phyloP scores from a whole-genome alignment of 169 alveolate genomes.

The Plasmodium yoelii region DNA sequence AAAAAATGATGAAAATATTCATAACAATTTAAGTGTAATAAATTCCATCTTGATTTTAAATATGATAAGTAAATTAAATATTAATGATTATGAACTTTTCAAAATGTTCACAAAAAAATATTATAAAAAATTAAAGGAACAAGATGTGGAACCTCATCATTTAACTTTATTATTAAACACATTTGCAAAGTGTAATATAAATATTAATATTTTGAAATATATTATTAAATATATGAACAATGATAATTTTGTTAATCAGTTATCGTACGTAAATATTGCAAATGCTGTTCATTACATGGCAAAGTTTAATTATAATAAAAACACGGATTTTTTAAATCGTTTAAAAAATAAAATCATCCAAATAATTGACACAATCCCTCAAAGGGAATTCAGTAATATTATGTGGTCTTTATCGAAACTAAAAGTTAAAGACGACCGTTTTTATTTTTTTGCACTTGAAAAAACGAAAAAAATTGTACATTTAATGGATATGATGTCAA shows the following conservation, averaged over 20 bases:
- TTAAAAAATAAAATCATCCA: conserved; percentile 52
- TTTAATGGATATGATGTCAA: conserved; percentile 68
- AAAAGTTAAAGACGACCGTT: conserved; percentile 40
- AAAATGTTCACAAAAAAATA: conserved; percentile 71
- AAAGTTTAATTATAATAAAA: conserved; percentile 59
- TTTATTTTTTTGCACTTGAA: conserved; percentile 30
- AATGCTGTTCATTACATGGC: conserved; percentile 77
- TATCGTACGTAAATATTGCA: conserved; percentile 74
- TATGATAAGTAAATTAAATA: conserved; percentile 64
- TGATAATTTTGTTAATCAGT: conserved; percentile 49
- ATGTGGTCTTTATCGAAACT: conserved; percentile 74
- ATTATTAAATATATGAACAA: conserved; percentile 73
- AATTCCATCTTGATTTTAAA: conserved; percentile 66
- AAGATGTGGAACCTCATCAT: conserved; percentile 77
- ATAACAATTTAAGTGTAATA: conserved; percentile 68
- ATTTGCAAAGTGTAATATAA: conserved; percentile 76
- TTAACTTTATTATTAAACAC: conserved; percentile 65
- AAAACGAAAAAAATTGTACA: conserved; percentile 47
- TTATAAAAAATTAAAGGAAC: conserved; percentile 74
- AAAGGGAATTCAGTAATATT: conserved; percentile 75
- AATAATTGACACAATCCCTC: conserved; percentile 70
- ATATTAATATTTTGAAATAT: conserved; percentile 72
- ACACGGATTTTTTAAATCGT: conserved; percentile 38
- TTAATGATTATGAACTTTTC: conserved; percentile 66
- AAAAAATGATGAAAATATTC: conserved; percentile 67